A percentile compares a stretch with the other conserved stretches of the same genome.
Evolutionary conservation across 805 yeast species (phyloP).

Genomic region (Candida germanica): DNA sequence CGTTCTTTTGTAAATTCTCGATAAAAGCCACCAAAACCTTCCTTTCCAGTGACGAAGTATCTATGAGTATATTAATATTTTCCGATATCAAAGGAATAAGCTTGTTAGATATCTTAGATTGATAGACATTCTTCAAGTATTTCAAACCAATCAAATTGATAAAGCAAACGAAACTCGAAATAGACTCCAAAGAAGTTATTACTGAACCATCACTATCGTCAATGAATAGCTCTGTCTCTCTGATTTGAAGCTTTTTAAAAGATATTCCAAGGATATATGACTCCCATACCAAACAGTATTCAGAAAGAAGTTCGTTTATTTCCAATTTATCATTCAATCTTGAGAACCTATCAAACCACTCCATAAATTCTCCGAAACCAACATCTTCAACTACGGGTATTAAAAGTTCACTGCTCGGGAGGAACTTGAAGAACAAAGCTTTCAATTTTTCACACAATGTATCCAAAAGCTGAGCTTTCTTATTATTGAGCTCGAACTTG

Average conservation of each 20-base stretch:
- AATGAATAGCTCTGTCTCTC: neutral
- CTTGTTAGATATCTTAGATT: slow-evolving; percentile 22
- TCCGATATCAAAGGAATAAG: slow-evolving; percentile 29
- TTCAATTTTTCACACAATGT: slow-evolving; percentile 14
- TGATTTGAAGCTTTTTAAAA: slow-evolving; percentile 1
- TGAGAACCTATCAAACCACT: slow-evolving; percentile 8
- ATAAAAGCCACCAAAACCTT: slow-evolving; percentile 14
- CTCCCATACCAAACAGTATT: slow-evolving; percentile 14
- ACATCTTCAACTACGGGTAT: slow-evolving; percentile 8
- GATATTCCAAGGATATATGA: slow-evolving; percentile 4
- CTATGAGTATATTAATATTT: slow-evolving; percentile 23
- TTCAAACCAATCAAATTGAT: slow-evolving; percentile 23
- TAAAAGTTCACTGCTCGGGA: slow-evolving; percentile 20
- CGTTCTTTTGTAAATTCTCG: slow-evolving; percentile 11
- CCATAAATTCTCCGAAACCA: slow-evolving; percentile 9
- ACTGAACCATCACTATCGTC: slow-evolving; percentile 3
- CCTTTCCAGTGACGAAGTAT: slow-evolving; percentile 12
- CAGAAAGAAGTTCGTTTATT: slow-evolving; percentile 9
- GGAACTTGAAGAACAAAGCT: slow-evolving; percentile 14
- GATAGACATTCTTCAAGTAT: slow-evolving; percentile 22
- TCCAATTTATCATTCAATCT: slow-evolving; percentile 8
- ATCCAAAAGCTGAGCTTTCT: slow-evolving; percentile 8
- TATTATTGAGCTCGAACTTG: slow-evolving; percentile 12
- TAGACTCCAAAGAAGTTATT: slow-evolving; percentile 17
- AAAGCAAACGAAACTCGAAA: slow-evolving; percentile 26